These are phyloP conservation scores for Jacaranda mimosifolia DNA, from an alignment of 257 asterid genomes.

Conservation along the genomic window DNA sequence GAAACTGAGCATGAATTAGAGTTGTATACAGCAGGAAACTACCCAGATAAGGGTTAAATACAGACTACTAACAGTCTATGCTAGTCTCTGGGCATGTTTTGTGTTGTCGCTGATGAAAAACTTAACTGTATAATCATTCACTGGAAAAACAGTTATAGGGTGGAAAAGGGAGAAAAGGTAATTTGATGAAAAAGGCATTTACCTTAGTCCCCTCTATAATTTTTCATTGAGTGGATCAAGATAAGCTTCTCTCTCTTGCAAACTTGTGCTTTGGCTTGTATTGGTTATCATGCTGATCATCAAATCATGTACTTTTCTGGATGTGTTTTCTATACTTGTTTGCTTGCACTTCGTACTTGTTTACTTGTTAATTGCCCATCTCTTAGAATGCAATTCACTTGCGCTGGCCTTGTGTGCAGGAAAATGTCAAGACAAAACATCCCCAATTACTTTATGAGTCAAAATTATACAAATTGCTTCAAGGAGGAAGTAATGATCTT, in stretches of 20 bases:
- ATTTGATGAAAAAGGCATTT: too few relatives aligned
- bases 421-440: slow-evolving; percentile 86
- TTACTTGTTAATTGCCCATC: background rate
- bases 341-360: background rate
- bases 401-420: slow-evolving; percentile 53
- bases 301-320: background rate
- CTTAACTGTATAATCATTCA: background rate
- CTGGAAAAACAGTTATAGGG: background rate
- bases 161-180: background rate
- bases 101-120: too few relatives aligned
- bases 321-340: background rate
- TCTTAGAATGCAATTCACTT: slow-evolving; percentile 19
- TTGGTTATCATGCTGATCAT: background rate
- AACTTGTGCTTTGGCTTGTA: too few relatives aligned
- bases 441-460: slow-evolving; percentile 84
- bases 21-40: too few relatives aligned
- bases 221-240: too few relatives aligned
- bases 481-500: slow-evolving; percentile 83
- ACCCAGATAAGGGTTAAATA: too few relatives aligned
- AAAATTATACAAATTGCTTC: slow-evolving; percentile 78
- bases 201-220: too few relatives aligned
- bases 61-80: too few relatives aligned
- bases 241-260: background rate
- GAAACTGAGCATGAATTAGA: too few relatives aligned
- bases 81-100: too few relatives aligned